Conservation (phyloP, 768 basidiomycete genomes). For the Lepiota venenata region DNA sequence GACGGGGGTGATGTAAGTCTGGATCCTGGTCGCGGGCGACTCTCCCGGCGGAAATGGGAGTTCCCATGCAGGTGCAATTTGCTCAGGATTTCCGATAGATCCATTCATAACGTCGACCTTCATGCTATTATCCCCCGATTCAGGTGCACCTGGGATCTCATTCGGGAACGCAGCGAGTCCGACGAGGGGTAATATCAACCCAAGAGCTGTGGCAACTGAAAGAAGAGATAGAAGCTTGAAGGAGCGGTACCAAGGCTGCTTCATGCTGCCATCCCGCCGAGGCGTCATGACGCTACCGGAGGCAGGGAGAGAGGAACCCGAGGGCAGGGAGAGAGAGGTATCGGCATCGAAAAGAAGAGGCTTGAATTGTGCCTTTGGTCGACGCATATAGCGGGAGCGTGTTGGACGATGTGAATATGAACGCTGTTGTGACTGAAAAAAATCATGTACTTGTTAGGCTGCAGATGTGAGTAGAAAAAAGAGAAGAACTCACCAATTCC, state of each 20-base stretch:
- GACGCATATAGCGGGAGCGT: constrained; percentile 67
- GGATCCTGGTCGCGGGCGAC: constrained; percentile 20
- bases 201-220: constrained; percentile 44
- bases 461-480: neutral
- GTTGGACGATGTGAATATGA: constrained; percentile 62
- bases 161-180: constrained; percentile 42
- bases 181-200: constrained; percentile 54
- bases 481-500: constrained; percentile 49
- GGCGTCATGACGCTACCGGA: constrained; percentile 37
- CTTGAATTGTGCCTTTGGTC: constrained; percentile 29
- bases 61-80: neutral
- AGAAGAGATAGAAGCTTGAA: constrained; percentile 55
- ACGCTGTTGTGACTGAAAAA: constrained; percentile 53
- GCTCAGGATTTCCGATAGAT: neutral
- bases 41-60: constrained; percentile 9
- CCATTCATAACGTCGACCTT: neutral
- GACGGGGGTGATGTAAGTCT: constrained; percentile 32
- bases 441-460: neutral
- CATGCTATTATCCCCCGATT: constrained; percentile 19
- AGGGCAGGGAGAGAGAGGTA: constrained; percentile 1
- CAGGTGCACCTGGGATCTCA: constrained; percentile 30
- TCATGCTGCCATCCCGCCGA: constrained; percentile 16
- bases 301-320: constrained; percentile 33
- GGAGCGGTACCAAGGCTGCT: constrained; percentile 33
- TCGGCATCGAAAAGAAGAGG: constrained; percentile 3